phyloP scores from a whole-genome alignment of 139 green algal species.

The Picochlorum sp. region DNA sequence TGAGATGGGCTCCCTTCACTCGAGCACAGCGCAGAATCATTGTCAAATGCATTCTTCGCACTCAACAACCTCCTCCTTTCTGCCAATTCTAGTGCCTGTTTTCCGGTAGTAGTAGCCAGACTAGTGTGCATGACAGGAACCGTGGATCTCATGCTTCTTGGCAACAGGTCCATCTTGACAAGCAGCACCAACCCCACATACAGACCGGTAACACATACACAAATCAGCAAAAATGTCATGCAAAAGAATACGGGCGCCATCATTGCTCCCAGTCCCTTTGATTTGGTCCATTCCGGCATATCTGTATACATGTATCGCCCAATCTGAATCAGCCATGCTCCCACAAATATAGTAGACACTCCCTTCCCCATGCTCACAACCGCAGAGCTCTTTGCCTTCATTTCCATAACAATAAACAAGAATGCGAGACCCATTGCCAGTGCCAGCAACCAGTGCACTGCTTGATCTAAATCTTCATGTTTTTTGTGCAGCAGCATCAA shows the following conservation, averaged over 20 bases:
- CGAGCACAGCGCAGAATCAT: not conserved
- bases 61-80: not conserved
- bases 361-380: not conserved
- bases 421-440: constrained; percentile 19
- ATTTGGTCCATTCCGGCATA: constrained; percentile 7
- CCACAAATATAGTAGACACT: constrained; percentile 9
- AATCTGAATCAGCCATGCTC: constrained; percentile 24
- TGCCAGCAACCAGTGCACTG: constrained; percentile 29
- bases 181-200: not conserved
- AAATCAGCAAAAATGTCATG: not conserved
- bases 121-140: not conserved
- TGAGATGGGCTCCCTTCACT: not conserved
- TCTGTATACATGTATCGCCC: constrained; percentile 9
- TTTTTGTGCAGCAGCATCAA: constrained; percentile 33
- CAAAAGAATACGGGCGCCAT: constrained; percentile 20
- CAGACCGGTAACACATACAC: not conserved
- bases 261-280: constrained; percentile 10
- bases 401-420: constrained; percentile 9
- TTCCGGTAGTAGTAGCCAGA: not conserved
- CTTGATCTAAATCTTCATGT: constrained; percentile 17
- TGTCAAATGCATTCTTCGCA: not conserved
- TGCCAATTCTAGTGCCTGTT: not conserved
- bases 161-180: not conserved
- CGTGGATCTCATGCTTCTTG: not conserved
- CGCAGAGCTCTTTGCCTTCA: not conserved